Percentiles rank a stretch among this genome's conserved stretches.
phyloP scores from a whole-genome alignment of 1,284 basidiomycete species.

The Takashimella tepidaria region DNA sequence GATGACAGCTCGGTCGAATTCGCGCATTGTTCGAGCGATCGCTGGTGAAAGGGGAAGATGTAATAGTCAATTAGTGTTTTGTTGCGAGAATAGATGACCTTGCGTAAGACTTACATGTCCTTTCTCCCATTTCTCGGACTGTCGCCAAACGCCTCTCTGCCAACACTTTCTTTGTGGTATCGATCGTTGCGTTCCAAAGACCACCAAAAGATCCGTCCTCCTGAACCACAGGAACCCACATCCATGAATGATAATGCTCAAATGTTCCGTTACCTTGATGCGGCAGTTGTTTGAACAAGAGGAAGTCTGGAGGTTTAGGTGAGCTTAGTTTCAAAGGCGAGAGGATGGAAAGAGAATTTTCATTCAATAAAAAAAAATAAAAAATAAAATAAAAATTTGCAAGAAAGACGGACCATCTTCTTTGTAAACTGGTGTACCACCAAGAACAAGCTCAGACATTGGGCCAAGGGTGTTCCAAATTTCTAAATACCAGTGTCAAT shows the following conservation, averaged over 20 bases:
- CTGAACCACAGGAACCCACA: constrained; percentile 41
- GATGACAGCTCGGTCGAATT: constrained; percentile 37
- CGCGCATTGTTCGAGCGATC: constrained; percentile 31
- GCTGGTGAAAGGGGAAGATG: constrained; percentile 12
- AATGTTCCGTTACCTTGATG: constrained; percentile 24
- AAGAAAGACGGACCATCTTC: constrained; percentile 34
- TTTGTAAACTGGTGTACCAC: constrained; percentile 36
- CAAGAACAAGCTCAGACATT: constrained; percentile 35
- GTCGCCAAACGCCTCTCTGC: constrained; percentile 26
- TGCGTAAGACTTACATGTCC: constrained; percentile 37
- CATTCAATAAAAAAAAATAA: no score
- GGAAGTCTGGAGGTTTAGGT: no score
- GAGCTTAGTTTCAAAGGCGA: no score
- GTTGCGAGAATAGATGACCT: not conserved
- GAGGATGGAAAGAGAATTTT: no score
- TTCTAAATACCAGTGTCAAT: constrained; percentile 16
- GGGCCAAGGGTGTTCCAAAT: constrained; percentile 41
- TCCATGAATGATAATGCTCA: constrained; percentile 32
- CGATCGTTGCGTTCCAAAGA: constrained; percentile 39
- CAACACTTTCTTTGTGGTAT: constrained; percentile 34
- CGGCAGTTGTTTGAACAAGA: constrained; percentile 31
- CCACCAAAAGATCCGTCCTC: constrained; percentile 36
- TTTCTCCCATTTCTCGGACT: constrained; percentile 39
- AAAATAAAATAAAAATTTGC: not conserved
- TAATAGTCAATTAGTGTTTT: no score